A percentile compares a stretch with the other conserved stretches of the same genome.
These are phyloP conservation scores for Hygrophoropsis aurantiaca DNA, from an alignment of 768 basidiomycete genomes.

Conservation along the genomic window DNA sequence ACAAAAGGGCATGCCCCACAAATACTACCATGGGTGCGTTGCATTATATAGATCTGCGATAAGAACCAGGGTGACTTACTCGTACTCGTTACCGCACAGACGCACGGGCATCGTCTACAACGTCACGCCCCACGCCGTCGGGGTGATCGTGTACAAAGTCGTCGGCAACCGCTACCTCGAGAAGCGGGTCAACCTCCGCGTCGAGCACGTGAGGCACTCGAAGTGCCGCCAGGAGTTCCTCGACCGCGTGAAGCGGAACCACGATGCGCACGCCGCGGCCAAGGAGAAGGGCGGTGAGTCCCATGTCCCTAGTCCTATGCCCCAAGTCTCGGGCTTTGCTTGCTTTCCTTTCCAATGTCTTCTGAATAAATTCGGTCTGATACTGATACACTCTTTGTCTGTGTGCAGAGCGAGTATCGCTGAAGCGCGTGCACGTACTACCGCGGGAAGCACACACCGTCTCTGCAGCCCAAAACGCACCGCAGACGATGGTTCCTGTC, in stretches of 20 bases:
- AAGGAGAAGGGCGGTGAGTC: slow-evolving; percentile 87
- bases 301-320: not conserved
- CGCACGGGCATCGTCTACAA: slow-evolving; percentile 99
- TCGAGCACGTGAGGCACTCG: slow-evolving; percentile 95
- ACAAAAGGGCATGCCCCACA: slow-evolving; percentile 99
- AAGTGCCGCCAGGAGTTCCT: slow-evolving; percentile 98
- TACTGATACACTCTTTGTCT: not conserved
- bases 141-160: slow-evolving; percentile 97
- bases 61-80: too few relatives aligned
- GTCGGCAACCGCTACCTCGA: slow-evolving; percentile 99
- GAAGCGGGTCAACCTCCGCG: slow-evolving; percentile 97
- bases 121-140: slow-evolving; percentile 91
- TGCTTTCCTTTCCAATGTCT: slow-evolving; percentile 6
- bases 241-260: slow-evolving; percentile 92
- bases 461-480: slow-evolving; percentile 69
- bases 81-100: too few relatives aligned
- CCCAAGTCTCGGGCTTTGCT: slow-evolving; percentile 2
- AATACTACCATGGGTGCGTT: slow-evolving; percentile 94
- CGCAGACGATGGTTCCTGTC: slow-evolving; percentile 91
- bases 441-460: slow-evolving; percentile 82
- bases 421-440: slow-evolving; percentile 83
- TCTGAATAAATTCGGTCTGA: slow-evolving; percentile 1
- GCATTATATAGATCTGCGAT: not conserved
- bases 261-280: slow-evolving; percentile 76
- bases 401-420: slow-evolving; percentile 66